phyloP scores from a whole-genome alignment of 768 basidiomycete species.

The Podaxis sp. region DNA sequence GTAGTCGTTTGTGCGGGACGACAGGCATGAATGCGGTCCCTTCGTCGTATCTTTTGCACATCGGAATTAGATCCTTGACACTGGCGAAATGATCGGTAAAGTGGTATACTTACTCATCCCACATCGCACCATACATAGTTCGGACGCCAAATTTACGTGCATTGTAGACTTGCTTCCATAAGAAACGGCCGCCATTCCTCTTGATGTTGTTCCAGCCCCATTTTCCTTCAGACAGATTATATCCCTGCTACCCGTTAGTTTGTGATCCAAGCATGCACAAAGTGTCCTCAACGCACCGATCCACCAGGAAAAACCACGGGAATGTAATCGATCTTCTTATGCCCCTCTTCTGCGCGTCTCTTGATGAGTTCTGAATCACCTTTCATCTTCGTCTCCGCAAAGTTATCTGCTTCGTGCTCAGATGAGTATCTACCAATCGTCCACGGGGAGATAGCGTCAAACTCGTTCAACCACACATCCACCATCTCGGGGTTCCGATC shows the following conservation, averaged over 20 bases:
- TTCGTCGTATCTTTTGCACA: slow-evolving; percentile 68
- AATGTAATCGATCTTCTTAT: slow-evolving; percentile 72
- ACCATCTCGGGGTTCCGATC: slow-evolving; percentile 67
- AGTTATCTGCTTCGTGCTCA: slow-evolving; percentile 61
- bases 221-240: slow-evolving; percentile 67
- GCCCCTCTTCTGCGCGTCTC: slow-evolving; percentile 42
- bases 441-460: slow-evolving; percentile 84
- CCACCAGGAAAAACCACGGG: slow-evolving; percentile 82
- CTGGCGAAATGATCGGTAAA: slow-evolving; percentile 13
- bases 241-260: slow-evolving; percentile 45
- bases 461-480: slow-evolving; percentile 71
- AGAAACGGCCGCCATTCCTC: slow-evolving; percentile 70
- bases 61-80: slow-evolving; percentile 13
- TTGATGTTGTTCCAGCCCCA: slow-evolving; percentile 74
- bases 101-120: slow-evolving; percentile 65
- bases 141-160: slow-evolving; percentile 59
- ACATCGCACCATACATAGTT: slow-evolving; percentile 82
- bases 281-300: slow-evolving; percentile 54
- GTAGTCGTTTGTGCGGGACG: slow-evolving; percentile 52
- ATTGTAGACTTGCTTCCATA: slow-evolving; percentile 80
- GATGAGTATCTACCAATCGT: slow-evolving; percentile 70
- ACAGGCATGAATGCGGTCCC: slow-evolving; percentile 83
- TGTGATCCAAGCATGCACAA: slow-evolving; percentile 7
- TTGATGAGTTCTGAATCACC: slow-evolving; percentile 63
- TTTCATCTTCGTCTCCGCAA: slow-evolving; percentile 61